Evolutionary conservation across 2,329 filamentous ascomycete species (phyloP).

Genomic region (Fusarium setosum): DNA sequence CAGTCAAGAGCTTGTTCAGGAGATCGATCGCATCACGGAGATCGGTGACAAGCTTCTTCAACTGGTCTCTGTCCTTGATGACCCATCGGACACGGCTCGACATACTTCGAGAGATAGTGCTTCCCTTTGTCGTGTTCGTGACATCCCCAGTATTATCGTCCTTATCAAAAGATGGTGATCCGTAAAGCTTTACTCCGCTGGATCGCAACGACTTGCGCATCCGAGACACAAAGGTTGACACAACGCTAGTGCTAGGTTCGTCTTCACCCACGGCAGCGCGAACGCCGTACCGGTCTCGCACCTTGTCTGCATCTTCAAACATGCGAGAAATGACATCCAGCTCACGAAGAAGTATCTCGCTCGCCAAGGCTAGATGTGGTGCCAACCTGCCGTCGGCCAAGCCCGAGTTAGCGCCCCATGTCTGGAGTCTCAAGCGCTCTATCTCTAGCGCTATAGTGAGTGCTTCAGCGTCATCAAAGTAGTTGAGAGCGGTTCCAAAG

Average conservation of each 20-base stretch:
- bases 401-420: constrained; percentile 7
- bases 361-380: background rate
- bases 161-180: background rate
- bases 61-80: background rate
- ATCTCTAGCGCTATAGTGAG: background rate
- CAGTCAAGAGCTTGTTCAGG: constrained; percentile 5
- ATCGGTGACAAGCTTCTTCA: background rate
- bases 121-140: background rate
- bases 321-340: background rate
- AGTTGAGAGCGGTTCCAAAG: constrained; percentile 1
- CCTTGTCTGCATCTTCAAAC: background rate
- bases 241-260: background rate
- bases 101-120: background rate
- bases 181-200: constrained; percentile 2
- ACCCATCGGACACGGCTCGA: background rate
- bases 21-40: background rate
- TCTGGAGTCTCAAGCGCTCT: background rate
- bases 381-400: background rate
- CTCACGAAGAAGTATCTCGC: background rate
- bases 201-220: constrained; percentile 6
- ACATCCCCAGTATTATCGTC: background rate
- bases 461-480: constrained; percentile 1
- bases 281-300: background rate
- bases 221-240: background rate
- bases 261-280: background rate